These are phyloP conservation scores for Umbelopsis isabellina DNA, from an alignment of 192 early-diverging fungal species.

Conservation along the genomic window DNA sequence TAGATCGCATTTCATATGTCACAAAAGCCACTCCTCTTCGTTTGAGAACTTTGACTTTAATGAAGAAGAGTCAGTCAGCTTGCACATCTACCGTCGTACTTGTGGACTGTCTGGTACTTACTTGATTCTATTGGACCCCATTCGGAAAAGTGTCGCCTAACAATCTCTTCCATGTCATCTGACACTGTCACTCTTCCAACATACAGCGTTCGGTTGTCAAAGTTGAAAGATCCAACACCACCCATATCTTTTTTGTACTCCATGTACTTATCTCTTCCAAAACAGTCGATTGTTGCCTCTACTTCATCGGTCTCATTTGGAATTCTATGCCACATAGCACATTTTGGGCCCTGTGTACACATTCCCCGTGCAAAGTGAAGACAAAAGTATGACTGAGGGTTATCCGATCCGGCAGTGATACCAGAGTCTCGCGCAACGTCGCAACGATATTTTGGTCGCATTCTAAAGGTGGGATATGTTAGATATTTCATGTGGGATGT, in stretches of 20 bases:
- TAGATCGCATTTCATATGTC: conserved; percentile 66
- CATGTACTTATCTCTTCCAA: conserved; percentile 79
- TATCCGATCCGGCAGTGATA: conserved; percentile 64
- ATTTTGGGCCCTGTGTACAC: conserved; percentile 70
- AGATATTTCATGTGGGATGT: not conserved
- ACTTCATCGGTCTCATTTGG: conserved; percentile 50
- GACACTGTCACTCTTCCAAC: conserved; percentile 60
- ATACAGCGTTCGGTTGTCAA: conserved; percentile 76
- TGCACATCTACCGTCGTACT: not conserved
- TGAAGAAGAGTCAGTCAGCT: conserved; percentile 10
- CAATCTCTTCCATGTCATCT: conserved; percentile 49
- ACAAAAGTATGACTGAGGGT: conserved; percentile 73
- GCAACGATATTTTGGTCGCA: conserved; percentile 65
- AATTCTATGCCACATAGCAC: conserved; percentile 56
- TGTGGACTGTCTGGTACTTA: conserved; percentile 33
- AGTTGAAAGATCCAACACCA: conserved; percentile 80
- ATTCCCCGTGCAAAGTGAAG: conserved; percentile 83
- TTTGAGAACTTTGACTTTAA: conserved; percentile 67
- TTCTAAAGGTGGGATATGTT: conserved; percentile 40
- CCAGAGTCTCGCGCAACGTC: conserved; percentile 69
- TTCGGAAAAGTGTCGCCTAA: conserved; percentile 67
- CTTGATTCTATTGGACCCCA: conserved; percentile 81
- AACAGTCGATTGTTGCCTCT: conserved; percentile 70
- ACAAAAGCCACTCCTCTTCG: conserved; percentile 84
- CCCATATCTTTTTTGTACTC: conserved; percentile 62